Base-by-base conservation (phyloP, 73 alveolate genomes). In the Blepharisma stoltei region DNA sequence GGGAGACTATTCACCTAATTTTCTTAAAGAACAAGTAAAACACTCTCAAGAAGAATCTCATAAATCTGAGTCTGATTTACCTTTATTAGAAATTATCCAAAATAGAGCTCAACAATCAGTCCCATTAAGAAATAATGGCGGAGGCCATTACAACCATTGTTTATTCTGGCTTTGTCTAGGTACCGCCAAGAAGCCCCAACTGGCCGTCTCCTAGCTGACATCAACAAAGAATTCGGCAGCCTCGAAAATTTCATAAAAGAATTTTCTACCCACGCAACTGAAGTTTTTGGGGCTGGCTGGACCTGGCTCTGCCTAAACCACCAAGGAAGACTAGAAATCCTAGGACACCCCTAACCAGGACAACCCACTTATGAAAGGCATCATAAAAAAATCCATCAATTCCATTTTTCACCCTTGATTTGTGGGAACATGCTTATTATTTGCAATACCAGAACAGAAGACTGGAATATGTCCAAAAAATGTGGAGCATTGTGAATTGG, bases 341-440 rank as follows among this genome's bases (percentile, higher is more conserved):
- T 14, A 27, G 8, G 8, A 54, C 4, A 55, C 81, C 14, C 38
- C 80, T 7, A 76, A 76, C 55, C 80, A 76, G 55, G 82, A 76
- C 45, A 76, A 76, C 4, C 83, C 83, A 7, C 71, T 76, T 47
- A 76, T 76, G 83, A 23, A 54, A 32, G 83, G 83, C 9, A 25
- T 73, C 21, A 11, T 9, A 7, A 47, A 54, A n/a, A 18, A 25
- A n/a, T 9, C 14, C 44, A 8, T 14, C 50, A 7, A n/a, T 54
- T 9, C 83, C 83, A 6, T n/a, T 76, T 49, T 23, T 60, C 43
- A 55, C 65, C 14, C 37, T 76, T 54, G 83, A 76, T 4, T 41
- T 76, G 27, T 76, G 83, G 83, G 83, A 76, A 5, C 82, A 73
- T 55, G 82, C 82, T 5, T 73, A 76, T 65, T 76, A 76, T 65